These are phyloP conservation scores for Pleurotus sapidus DNA, from an alignment of 768 basidiomycete genomes.

Conservation along the genomic window DNA sequence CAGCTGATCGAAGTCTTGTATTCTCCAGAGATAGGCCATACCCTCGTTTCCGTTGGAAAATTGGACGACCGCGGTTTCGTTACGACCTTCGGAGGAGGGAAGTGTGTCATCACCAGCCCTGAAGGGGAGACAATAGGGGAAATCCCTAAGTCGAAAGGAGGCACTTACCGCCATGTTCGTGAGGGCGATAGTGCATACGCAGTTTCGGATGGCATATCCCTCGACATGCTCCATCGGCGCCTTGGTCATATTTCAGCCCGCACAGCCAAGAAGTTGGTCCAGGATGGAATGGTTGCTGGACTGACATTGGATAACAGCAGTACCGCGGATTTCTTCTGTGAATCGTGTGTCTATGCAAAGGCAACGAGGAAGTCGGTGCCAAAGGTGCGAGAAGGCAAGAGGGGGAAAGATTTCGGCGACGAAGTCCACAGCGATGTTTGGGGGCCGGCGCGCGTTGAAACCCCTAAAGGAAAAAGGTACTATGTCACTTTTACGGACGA, in stretches of 20 bases:
- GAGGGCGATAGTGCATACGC: slow-evolving; percentile 1
- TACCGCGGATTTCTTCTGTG: slow-evolving; percentile 35
- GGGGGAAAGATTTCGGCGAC: slow-evolving; percentile 26
- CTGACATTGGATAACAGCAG: no score
- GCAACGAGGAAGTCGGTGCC: slow-evolving; percentile 27
- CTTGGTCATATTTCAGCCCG: slow-evolving; percentile 31
- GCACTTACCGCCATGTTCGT: slow-evolving; percentile 23
- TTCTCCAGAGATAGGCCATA: slow-evolving; percentile 33
- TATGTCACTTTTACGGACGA: slow-evolving; percentile 37
- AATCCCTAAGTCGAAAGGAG: slow-evolving; percentile 19
- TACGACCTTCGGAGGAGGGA: slow-evolving; percentile 23
- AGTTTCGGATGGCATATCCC: slow-evolving; percentile 17
- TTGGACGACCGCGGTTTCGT: slow-evolving; percentile 30
- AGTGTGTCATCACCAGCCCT: slow-evolving; percentile 20
- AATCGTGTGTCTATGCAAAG: slow-evolving; percentile 43
- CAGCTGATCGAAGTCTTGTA: not conserved
- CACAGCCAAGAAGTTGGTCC: slow-evolving; percentile 13
- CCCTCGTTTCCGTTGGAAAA: slow-evolving; percentile 30
- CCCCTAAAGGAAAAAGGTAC: slow-evolving; percentile 23
- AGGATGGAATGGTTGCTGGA: no score
- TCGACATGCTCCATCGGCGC: slow-evolving; percentile 27
- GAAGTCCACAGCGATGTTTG: slow-evolving; percentile 40
- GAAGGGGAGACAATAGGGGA: slow-evolving; percentile 18
- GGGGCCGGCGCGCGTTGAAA: slow-evolving; percentile 35
- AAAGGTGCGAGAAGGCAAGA: slow-evolving; percentile 25